Conservation (phyloP, 2,329 filamentous ascomycete species). For the Arthrinium phaeospermum region DNA sequence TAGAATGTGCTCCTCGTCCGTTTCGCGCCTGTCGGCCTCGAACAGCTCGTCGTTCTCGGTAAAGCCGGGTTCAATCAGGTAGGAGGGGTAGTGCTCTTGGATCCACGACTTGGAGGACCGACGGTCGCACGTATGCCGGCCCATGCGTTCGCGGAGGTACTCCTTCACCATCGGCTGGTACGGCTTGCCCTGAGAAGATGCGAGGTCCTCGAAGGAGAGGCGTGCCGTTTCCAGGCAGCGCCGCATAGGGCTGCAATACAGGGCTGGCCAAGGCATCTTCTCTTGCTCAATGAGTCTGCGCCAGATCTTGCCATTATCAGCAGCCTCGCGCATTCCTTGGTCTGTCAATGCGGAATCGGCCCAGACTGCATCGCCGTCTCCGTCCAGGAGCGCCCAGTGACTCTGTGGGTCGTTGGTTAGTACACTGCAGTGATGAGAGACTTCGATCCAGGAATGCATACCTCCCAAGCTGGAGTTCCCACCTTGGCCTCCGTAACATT, state of each 20-base stretch:
- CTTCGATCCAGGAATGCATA: neutral
- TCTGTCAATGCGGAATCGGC: conserved; percentile 44
- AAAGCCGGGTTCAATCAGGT: conserved; percentile 51
- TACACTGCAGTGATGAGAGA: neutral
- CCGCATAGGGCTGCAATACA: conserved; percentile 53
- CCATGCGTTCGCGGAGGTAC: conserved; percentile 53
- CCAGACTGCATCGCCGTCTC: conserved; percentile 22
- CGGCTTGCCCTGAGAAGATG: conserved; percentile 36
- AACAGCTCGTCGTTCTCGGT: conserved; percentile 53
- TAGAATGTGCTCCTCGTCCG: conserved; percentile 43
- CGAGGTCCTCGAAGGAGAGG: conserved; percentile 48
- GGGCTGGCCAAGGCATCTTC: conserved; percentile 52
- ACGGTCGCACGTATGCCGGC: conserved; percentile 57
- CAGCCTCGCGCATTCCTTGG: conserved; percentile 49
- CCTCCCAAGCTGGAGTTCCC: conserved; percentile 23
- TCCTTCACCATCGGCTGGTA: conserved; percentile 54
- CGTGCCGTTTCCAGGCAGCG: conserved; percentile 54
- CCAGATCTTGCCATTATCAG: conserved; percentile 50
- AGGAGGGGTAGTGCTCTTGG: conserved; percentile 46
- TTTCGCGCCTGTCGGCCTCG: conserved; percentile 46
- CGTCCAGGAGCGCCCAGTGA: conserved; percentile 25
- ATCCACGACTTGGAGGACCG: conserved; percentile 47
- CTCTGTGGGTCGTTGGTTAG: neutral
- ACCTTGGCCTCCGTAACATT: conserved; percentile 24
- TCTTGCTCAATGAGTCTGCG: conserved; percentile 43